Percentiles rank a stretch among this genome's conserved stretches.
Conservation (phyloP, 1,139 yeast species). For the Sugiyamaella pinicola region DNA sequence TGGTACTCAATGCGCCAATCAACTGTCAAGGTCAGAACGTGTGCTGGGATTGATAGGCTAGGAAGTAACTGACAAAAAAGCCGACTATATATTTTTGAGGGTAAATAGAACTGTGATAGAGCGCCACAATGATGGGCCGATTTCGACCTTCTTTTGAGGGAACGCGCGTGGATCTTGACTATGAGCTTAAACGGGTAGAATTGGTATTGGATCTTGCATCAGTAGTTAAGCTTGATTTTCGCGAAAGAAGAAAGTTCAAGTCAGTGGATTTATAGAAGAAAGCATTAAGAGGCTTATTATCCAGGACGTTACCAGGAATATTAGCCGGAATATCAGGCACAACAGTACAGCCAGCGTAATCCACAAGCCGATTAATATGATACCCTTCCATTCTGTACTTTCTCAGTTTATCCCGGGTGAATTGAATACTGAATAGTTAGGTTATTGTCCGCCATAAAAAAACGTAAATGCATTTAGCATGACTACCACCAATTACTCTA, state of each 20-base stretch:
- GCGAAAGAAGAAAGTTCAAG: background rate
- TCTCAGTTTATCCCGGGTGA: too few species aligned
- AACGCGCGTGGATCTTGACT: background rate
- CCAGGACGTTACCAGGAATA: too few species aligned
- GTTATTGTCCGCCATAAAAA: too few species aligned
- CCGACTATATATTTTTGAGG: background rate
- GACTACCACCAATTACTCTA: too few species aligned
- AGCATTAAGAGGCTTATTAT: background rate
- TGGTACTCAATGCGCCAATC: constrained; percentile 8
- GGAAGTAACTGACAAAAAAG: background rate
- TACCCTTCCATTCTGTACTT: too few species aligned
- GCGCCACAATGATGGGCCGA: background rate
- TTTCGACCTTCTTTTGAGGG: background rate
- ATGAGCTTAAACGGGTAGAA: background rate
- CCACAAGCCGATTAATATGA: too few species aligned
- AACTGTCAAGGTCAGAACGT: background rate
- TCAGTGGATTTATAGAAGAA: background rate
- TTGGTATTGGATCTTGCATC: background rate
- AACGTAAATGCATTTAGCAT: too few species aligned
- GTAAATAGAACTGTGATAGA: background rate
- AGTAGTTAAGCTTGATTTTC: too few species aligned
- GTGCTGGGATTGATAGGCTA: constrained; percentile 5
- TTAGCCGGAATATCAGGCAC: too few species aligned
- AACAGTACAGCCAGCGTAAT: too few species aligned
- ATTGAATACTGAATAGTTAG: too few species aligned